Base-by-base conservation (phyloP, 176 grass and related monocot species). In the Phoenix roebelenii region DNA sequence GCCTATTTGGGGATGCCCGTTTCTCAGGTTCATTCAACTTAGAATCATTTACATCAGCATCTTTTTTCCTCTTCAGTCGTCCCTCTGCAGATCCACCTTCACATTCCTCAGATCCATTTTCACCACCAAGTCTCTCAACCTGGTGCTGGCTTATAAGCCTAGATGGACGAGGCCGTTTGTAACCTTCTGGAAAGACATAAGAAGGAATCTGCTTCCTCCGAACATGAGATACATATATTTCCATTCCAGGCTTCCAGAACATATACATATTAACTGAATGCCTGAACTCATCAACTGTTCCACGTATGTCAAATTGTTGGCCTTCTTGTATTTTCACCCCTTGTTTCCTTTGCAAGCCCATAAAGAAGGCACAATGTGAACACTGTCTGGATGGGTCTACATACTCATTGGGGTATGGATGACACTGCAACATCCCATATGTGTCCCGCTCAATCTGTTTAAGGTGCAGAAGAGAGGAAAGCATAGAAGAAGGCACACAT, bases 281-380 rank as follows among this genome's bases (percentile, higher is more conserved):
- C 60, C 82, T 90, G 61, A 98, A 98, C 63, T 98, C 94, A 17
- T 98, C 94, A 35, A 98, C 94, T 6, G 94, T 98, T 49, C 76
- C 79, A 64, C 94, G 94, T 57, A 98, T 98, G 85, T 98, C 94
- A 62, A 98, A 98, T 53, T 88, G 87, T 69, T 98, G 94, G 18
- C 94, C 94, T 80, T 91, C 93, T 59, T 88, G 81, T 85, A 88
- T 80, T 67, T 82, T 78, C 18, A 88, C 93, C 18, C 87, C 86
- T 79, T 92, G 81, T 72, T 98, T 98, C 64, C 94, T 77, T 65
- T 81, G 77, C 73, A 98, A 80, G 15, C 94, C 94, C 94, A 98
- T 98, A 66, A 92, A 98, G 63, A 92, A 92, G 35, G 94, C 94
- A 76, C 94, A 89, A 72, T 98, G 94, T 18, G 94, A 69, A 72